These are phyloP conservation scores for Hura crepitans DNA, from an alignment of 441 rosid species.

Conservation along the genomic window DNA sequence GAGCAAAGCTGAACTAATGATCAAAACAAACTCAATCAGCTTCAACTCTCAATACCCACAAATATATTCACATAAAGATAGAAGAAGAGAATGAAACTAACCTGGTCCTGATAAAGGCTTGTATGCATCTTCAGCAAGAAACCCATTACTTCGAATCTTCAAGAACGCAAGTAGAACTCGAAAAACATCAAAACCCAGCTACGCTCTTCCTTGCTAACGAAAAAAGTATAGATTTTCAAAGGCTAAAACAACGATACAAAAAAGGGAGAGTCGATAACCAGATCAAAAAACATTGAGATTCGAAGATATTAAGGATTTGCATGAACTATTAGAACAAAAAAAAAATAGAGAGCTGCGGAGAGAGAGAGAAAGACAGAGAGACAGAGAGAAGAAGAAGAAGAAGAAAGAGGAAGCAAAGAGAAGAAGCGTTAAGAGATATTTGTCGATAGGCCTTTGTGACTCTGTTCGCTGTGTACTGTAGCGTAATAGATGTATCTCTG, in stretches of 20 bases:
- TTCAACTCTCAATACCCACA: constrained; percentile 11
- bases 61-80: constrained; percentile 1
- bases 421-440: constrained; percentile 25
- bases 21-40: constrained; percentile 18
- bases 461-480: constrained; percentile 4
- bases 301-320: constrained; percentile 24
- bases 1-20: constrained; percentile 18
- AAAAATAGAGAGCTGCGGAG: constrained; percentile 8
- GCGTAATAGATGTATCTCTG: not conserved
- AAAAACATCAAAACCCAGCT: constrained; percentile 28
- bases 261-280: constrained; percentile 32
- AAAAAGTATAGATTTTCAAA: constrained; percentile 20
- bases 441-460: constrained; percentile 36
- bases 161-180: constrained; percentile 22
- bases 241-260: constrained; percentile 30
- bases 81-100: constrained; percentile 23
- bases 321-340: not conserved
- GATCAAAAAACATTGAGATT: constrained; percentile 40
- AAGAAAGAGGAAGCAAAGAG: constrained; percentile 2
- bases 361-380: not conserved
- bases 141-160: constrained; percentile 38
- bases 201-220: constrained; percentile 16
- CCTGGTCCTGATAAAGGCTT: constrained; percentile 37
- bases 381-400: not conserved
- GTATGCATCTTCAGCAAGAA: constrained; percentile 30